These are phyloP conservation scores for Heterobasidion annosum DNA, from an alignment of 1,284 basidiomycete species.

Conservation along the genomic window DNA sequence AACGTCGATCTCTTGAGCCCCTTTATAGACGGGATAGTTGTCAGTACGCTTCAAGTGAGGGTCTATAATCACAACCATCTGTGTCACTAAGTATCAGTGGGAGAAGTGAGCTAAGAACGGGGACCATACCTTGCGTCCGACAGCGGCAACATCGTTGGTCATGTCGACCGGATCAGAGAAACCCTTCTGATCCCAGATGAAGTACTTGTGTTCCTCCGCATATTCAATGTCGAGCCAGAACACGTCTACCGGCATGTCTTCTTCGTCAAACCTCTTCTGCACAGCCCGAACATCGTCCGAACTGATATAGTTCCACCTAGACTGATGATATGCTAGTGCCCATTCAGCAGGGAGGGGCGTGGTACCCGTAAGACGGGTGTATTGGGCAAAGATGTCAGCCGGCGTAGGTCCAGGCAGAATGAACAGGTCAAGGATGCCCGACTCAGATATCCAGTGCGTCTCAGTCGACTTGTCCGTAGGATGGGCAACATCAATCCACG, in stretches of 20 bases:
- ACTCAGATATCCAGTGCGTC: slow-evolving; percentile 97
- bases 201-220: slow-evolving; percentile 91
- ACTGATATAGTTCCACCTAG: slow-evolving; percentile 96
- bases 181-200: slow-evolving; percentile 89
- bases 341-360: slow-evolving; percentile 86
- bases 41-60: slow-evolving; percentile 88
- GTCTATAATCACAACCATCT: slow-evolving; percentile 98
- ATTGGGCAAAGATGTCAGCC: slow-evolving; percentile 77
- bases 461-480: slow-evolving; percentile 55
- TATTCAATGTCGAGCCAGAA: slow-evolving; percentile 99
- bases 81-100: slow-evolving; percentile 3
- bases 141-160: slow-evolving; percentile 81
- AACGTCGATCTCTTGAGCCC: slow-evolving; percentile 73
- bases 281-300: slow-evolving; percentile 87
- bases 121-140: slow-evolving; percentile 70
- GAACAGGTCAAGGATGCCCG: slow-evolving; percentile 92
- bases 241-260: slow-evolving; percentile 93
- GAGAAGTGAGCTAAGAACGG: background rate
- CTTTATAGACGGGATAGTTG: slow-evolving; percentile 80
- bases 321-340: slow-evolving; percentile 94
- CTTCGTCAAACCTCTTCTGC: slow-evolving; percentile 83
- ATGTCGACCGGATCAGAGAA: slow-evolving; percentile 95
- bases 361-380: slow-evolving; percentile 78
- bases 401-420: slow-evolving; percentile 87
- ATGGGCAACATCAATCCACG: slow-evolving; percentile 88